phyloP scores from a whole-genome alignment of 2,329 filamentous ascomycete genomes.

The Ascochyta viciae-villosae region DNA sequence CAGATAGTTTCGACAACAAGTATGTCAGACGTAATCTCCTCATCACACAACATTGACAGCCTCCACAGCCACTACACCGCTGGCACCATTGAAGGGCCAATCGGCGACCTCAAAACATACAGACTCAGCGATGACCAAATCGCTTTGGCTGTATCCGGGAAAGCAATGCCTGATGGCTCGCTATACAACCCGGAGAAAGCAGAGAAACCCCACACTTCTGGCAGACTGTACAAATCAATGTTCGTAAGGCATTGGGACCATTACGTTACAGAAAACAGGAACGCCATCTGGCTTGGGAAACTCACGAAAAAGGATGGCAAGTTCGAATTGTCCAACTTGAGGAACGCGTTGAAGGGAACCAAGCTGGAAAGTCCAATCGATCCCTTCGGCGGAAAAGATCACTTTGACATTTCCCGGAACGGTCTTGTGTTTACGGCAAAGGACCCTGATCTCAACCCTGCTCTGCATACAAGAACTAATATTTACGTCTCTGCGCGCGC shows the following conservation, averaged over 20 bases:
- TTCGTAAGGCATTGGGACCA: constrained; percentile 86
- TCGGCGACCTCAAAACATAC: constrained; percentile 57
- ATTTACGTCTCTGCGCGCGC: constrained; percentile 71
- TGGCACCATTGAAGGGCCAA: constrained; percentile 55
- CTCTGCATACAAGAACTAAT: constrained; percentile 81
- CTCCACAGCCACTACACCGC: constrained; percentile 48
- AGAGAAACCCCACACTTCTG: constrained; percentile 67
- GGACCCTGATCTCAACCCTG: constrained; percentile 73
- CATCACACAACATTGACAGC: constrained; percentile 1
- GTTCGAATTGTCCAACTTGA: constrained; percentile 56
- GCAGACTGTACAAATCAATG: constrained; percentile 74
- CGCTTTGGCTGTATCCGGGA: constrained; percentile 61
- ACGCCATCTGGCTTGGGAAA: constrained; percentile 75
- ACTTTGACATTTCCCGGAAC: constrained; percentile 75
- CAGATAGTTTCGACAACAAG: constrained; percentile 43
- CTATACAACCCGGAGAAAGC: constrained; percentile 71
- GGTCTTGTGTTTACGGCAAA: constrained; percentile 79
- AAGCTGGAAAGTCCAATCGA: constrained; percentile 71
- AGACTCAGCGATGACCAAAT: constrained; percentile 46
- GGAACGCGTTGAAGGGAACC: constrained; percentile 69
- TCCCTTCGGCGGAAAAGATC: constrained; percentile 79
- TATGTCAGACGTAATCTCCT: constrained; percentile 19
- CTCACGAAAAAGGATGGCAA: constrained; percentile 50
- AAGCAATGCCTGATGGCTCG: constrained; percentile 71
- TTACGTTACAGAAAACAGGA: constrained; percentile 73